Base-by-base conservation (phyloP, 179 eudicot species). In the Gypsophila paniculata region DNA sequence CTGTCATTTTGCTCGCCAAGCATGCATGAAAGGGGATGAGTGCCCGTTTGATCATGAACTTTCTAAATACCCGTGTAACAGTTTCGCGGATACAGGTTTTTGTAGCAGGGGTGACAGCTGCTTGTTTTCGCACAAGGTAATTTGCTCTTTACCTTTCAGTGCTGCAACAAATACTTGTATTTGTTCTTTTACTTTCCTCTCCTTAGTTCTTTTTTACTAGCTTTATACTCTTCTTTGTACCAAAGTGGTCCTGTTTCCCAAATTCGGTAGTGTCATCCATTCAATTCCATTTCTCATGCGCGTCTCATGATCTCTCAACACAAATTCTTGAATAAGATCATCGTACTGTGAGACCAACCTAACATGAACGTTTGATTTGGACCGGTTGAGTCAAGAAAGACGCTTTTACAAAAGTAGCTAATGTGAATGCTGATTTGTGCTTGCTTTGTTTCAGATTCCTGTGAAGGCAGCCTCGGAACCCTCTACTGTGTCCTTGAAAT, bases 1-100 rank as follows among this genome's bases (percentile, higher is more conserved):
- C 74, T 74, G 85, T 72, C 87, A 85, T 85, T 94, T 91, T 82
- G 97, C 97, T 44, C 90, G 92, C 22, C 83, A 88, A 46, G 63
- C 90, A 54, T 94, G 99, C 88, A 87, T 91, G 97, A 94, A 94
- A 81, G 97, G 99, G 77, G 90, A 88, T 68, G 92, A 87, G 72
- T 94, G 99, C 75, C 96, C 96, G 14, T 94, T 54, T 81, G 99
- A 91, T 85, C 99, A 94, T 81, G 70, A 90, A 51, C 88, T 94
- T 75, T 88, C 95, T 44, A 94, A 91, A 76, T 94, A 94, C 83
- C 96, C 97, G 7, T 94, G 99, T 78, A 79, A 82, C 67, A 90
- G 81, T 72, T 78, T 48, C 65, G 78, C 71, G 18, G 26, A 84
- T 55, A 79, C 79, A 14, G 95, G 96, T 48, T 88, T 58, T 76